These are phyloP conservation scores for Tillandsia leiboldiana DNA, from an alignment of 176 grass and related monocot species.

Conservation along the genomic window DNA sequence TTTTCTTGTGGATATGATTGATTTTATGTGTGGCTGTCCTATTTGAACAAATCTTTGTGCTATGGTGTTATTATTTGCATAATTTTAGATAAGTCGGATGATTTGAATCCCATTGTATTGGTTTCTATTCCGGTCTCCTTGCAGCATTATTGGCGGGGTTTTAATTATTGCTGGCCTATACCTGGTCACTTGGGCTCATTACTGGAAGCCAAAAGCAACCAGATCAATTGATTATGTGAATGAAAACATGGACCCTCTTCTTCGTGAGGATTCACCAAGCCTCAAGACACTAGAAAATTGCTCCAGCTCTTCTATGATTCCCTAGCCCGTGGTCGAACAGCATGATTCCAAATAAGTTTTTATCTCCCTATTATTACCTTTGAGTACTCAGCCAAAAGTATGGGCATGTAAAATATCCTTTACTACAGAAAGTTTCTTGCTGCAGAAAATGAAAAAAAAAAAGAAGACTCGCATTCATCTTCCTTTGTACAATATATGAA, in stretches of 20 bases:
- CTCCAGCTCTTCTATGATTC: conserved; percentile 37
- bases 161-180: conserved; percentile 81
- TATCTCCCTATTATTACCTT: background rate
- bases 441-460: too few species aligned
- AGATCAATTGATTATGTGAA: conserved; percentile 8
- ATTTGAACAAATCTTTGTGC: too few species aligned
- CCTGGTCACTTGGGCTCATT: conserved; percentile 75
- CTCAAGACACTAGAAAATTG: conserved; percentile 27
- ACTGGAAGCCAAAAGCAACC: conserved; percentile 37
- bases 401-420: too few species aligned
- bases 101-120: background rate
- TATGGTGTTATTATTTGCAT: background rate
- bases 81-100: background rate
- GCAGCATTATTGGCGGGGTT: conserved; percentile 60
- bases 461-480: too few species aligned
- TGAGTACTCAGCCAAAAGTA: background rate
- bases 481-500: too few species aligned
- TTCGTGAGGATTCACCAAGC: conserved; percentile 30
- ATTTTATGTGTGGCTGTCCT: too few species aligned
- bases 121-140: conserved; percentile 10
- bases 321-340: conserved; percentile 6
- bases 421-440: too few species aligned
- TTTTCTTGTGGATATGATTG: background rate
- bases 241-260: conserved; percentile 31
- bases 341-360: background rate